Evolutionary conservation across 768 basidiomycete genomes (phyloP), one percentile per base, ranked within the genome.

Genomic region (Cystobasidium onofrii): DNA sequence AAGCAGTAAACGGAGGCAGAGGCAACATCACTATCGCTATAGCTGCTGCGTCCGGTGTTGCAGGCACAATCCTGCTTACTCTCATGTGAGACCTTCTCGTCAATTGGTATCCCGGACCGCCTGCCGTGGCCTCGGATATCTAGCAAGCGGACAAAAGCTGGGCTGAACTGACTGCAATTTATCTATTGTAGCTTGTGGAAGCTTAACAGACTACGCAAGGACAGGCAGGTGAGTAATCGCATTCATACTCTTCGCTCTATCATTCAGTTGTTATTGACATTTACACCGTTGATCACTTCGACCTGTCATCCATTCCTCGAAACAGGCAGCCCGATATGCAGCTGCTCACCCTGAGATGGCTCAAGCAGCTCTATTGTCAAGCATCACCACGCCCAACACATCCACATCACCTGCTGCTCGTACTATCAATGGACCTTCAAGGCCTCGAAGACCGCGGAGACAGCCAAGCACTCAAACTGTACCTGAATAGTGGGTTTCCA

Each of bases 391-490:
- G 12, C 4, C 57, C 15, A 60, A 12, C 12, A 60, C 63, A 2
- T 6, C 57, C 2, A 60, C 57, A 29, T 29, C 31, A 17, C 17
- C 33, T 64, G 31, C 7, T 36, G 20, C 10, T 36, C 6, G 27
- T 39, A 43, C 63, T 23, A 34, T n/a, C 3, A 46, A 2, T 54
- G 36, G 39, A 54, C 10, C 44, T 31, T 27, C 66, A 3, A 69
- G 50, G n/a, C 29, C 66, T 55, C 64, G 64, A 65, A 69, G 66
- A 33, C 66, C 44, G 25, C 41, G 41, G 36, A 34, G 66, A 27
- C 66, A 69, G 36, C 31, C 66, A 34, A 69, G 66, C 46, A 69
- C 66, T 20, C 31, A 44, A 20, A 69, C 41, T 50, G 66, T 69
- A 18, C 66, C 66, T 50, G 66, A 46, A 44, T 69, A 69, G 66